Evolutionary conservation across 495 filamentous ascomycete species (phyloP).

Genomic region (Ramalina peruviana): DNA sequence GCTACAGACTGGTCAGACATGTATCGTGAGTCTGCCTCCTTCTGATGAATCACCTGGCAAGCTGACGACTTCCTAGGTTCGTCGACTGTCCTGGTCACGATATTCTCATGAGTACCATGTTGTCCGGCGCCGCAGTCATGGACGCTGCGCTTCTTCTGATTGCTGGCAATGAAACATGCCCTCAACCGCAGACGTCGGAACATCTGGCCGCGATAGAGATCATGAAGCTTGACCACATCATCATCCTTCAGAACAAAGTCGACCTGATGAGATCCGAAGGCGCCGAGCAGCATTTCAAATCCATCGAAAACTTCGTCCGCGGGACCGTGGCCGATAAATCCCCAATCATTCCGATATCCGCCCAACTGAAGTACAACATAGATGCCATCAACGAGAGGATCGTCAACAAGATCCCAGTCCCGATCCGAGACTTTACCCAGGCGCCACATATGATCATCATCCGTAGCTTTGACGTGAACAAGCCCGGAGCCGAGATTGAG

Average conservation of each 20-base stretch:
- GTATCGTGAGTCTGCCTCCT: slow-evolving; percentile 54
- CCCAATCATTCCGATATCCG: slow-evolving; percentile 94
- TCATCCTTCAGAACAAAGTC: slow-evolving; percentile 98
- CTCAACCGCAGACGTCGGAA: slow-evolving; percentile 97
- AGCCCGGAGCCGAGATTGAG: slow-evolving; percentile 98
- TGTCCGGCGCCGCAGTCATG: slow-evolving; percentile 98
- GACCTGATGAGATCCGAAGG: slow-evolving; percentile 92
- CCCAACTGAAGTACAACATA: slow-evolving; percentile 98
- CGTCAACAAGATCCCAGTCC: slow-evolving; percentile 84
- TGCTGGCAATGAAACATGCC: slow-evolving; percentile 96
- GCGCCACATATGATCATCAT: slow-evolving; percentile 98
- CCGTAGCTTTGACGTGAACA: slow-evolving; percentile 98
- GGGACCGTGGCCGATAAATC: slow-evolving; percentile 93
- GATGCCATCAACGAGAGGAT: slow-evolving; percentile 94
- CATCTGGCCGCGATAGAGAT: slow-evolving; percentile 98
- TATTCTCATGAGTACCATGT: slow-evolving; percentile 99
- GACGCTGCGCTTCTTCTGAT: slow-evolving; percentile 93
- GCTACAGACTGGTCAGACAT: slow-evolving; percentile 71
- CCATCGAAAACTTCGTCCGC: slow-evolving; percentile 92
- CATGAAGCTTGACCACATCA: slow-evolving; percentile 96
- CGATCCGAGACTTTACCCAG: slow-evolving; percentile 72
- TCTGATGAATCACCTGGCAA: slow-evolving; percentile 1
- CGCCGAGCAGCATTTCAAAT: slow-evolving; percentile 83
- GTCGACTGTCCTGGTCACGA: slow-evolving; percentile 99
- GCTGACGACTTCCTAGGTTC: slow-evolving; percentile 41